Evolutionary conservation across 2,329 filamentous ascomycete species (phyloP).

Genomic region (Aureobasidium lini): DNA sequence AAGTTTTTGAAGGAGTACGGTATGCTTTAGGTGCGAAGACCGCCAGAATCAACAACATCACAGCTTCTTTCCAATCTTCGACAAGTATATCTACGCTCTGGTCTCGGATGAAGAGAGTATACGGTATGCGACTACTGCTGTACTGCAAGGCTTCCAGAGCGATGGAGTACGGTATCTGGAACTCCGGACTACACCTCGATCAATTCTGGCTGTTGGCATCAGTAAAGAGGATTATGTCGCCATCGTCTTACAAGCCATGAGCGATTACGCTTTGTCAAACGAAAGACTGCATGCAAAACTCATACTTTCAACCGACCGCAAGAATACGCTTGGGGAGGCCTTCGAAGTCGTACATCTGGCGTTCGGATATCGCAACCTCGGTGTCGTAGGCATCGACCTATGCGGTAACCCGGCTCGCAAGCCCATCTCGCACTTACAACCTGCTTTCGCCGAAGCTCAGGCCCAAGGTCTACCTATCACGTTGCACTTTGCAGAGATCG

Average conservation of each 20-base stretch:
- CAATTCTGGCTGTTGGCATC: slow-evolving; percentile 46
- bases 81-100: slow-evolving; percentile 70
- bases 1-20: not conserved
- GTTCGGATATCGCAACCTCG: slow-evolving; percentile 42
- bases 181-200: slow-evolving; percentile 70
- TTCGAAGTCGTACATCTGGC: slow-evolving; percentile 58
- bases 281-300: slow-evolving; percentile 52
- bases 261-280: slow-evolving; percentile 36
- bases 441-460: slow-evolving; percentile 53
- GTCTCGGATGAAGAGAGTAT: slow-evolving; percentile 51
- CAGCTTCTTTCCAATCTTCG: slow-evolving; percentile 73
- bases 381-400: slow-evolving; percentile 68
- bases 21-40: too few species aligned
- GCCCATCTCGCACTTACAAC: slow-evolving; percentile 52
- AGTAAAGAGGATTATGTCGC: slow-evolving; percentile 58
- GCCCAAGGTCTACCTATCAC: slow-evolving; percentile 54
- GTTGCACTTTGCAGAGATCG: slow-evolving; percentile 69
- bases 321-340: slow-evolving; percentile 52
- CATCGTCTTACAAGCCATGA: slow-evolving; percentile 59
- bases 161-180: slow-evolving; percentile 75
- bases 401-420: slow-evolving; percentile 66
- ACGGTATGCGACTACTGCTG: slow-evolving; percentile 54
- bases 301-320: slow-evolving; percentile 68
- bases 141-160: slow-evolving; percentile 57
- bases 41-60: slow-evolving; percentile 13